A percentile compares a stretch with the other conserved stretches of the same genome.
Conservation (phyloP, 2,329 filamentous ascomycete species). For the Simplicillium aogashimaense region DNA sequence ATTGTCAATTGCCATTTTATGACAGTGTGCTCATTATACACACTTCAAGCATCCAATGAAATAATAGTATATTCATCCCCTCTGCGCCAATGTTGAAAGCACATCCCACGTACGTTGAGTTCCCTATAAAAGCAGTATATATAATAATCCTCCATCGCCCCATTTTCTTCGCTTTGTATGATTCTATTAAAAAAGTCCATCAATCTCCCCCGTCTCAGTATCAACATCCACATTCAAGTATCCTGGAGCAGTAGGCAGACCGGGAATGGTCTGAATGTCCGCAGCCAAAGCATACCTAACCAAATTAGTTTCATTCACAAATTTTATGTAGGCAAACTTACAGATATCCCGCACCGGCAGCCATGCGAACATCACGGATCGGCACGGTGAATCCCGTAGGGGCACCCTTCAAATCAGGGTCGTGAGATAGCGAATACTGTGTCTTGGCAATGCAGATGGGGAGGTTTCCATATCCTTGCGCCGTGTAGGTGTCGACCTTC, state of each 20-base stretch:
- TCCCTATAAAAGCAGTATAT: background rate
- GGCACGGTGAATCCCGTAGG: constrained; percentile 91
- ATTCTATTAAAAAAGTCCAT: constrained; percentile 68
- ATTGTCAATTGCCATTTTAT: no score
- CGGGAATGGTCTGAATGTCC: constrained; percentile 97
- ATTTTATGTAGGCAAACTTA: constrained; percentile 30
- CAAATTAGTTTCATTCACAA: constrained; percentile 21
- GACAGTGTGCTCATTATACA: no score
- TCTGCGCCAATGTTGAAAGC: background rate
- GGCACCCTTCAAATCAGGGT: constrained; percentile 87
- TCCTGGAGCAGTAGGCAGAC: constrained; percentile 86
- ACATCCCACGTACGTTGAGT: background rate
- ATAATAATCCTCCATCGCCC: background rate
- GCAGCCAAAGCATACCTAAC: constrained; percentile 79
- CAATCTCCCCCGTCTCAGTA: constrained; percentile 72
- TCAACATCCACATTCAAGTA: constrained; percentile 91
- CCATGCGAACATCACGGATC: constrained; percentile 87
- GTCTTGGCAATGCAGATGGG: constrained; percentile 98
- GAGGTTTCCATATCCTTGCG: constrained; percentile 83
- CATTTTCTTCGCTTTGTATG: background rate
- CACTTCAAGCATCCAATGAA: no score
- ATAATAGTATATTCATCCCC: no score
- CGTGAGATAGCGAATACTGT: constrained; percentile 91
- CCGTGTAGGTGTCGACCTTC: constrained; percentile 91
- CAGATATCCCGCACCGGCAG: constrained; percentile 87